Conservation (phyloP, 2,329 filamentous ascomycete species). For the Xylaria sp. region DNA sequence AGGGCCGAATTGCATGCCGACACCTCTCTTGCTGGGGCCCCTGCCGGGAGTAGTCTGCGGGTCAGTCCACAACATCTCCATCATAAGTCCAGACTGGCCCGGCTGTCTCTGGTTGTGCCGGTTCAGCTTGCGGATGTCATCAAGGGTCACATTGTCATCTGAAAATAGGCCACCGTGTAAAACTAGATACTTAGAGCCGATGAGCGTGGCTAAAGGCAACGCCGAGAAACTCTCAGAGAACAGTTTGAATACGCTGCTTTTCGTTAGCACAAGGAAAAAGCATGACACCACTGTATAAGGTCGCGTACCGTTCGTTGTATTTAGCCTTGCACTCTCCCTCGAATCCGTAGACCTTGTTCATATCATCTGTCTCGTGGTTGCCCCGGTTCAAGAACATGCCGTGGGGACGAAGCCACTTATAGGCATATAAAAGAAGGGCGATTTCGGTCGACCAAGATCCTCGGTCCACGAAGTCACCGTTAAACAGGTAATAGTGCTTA, state of each 20-base stretch:
- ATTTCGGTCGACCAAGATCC: conserved; percentile 99
- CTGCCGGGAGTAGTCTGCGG: conserved; percentile 87
- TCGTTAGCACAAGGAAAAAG: conserved; percentile 36
- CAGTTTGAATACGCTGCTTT: conserved; percentile 81
- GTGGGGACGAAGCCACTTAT: conserved; percentile 92
- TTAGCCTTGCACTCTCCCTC: conserved; percentile 98
- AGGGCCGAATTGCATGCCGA: conserved; percentile 95
- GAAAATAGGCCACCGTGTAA: conserved; percentile 97
- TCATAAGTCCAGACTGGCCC: conserved; percentile 95
- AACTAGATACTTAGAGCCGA: conserved; percentile 90
- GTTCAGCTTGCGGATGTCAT: conserved; percentile 94
- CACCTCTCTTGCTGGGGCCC: conserved; percentile 94
- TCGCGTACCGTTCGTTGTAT: conserved; percentile 80
- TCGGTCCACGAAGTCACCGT: conserved; percentile 97
- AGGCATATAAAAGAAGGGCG: conserved; percentile 89
- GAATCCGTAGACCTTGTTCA: conserved; percentile 98
- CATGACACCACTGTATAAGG: not conserved
- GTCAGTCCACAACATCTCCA: conserved; percentile 99
- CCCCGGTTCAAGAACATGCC: conserved; percentile 96
- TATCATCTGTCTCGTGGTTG: conserved; percentile 99
- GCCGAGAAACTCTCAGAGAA: conserved; percentile 99
- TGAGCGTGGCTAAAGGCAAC: conserved; percentile 87
- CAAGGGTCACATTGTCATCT: conserved; percentile 88
- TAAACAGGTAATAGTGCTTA: conserved; percentile 95
- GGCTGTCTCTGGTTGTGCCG: conserved; percentile 91